These are phyloP conservation scores for Larix sibirica DNA, from an alignment of 83 land plant genomes.

Conservation along the genomic window DNA sequence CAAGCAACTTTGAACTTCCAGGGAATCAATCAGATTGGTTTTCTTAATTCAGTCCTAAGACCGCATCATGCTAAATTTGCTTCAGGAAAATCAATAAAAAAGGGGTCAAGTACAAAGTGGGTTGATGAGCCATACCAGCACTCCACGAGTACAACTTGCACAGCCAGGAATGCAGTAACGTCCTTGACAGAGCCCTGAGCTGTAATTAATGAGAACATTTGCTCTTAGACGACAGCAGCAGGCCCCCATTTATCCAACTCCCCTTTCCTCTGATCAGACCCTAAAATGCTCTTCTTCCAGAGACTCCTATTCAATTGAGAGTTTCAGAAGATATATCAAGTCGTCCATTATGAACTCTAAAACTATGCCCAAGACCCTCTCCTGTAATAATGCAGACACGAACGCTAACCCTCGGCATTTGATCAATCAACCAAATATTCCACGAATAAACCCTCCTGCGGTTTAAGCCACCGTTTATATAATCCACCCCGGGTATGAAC, in stretches of 20 bases:
- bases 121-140: conserved; percentile 1
- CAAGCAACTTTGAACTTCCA: neutral
- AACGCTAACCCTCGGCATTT: too few species aligned
- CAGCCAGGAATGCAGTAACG: conserved; percentile 14
- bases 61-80: neutral
- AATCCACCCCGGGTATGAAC: neutral
- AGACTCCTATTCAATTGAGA: conserved; percentile 4
- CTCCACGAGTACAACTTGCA: conserved; percentile 5
- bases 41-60: neutral
- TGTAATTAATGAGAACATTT: neutral
- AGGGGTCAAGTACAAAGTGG: neutral
- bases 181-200: conserved; percentile 2
- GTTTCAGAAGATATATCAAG: neutral
- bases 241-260: conserved; percentile 13
- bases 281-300: neutral
- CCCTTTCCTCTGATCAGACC: neutral
- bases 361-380: neutral
- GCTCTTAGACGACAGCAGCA: neutral
- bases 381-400: neutral
- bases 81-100: neutral
- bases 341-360: neutral
- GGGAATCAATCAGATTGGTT: neutral
- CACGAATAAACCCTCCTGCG: neutral
- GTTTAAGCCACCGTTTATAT: neutral
- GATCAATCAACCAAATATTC: neutral